Percentiles rank a stretch among this genome's conserved stretches.
phyloP scores from a whole-genome alignment of 2,329 filamentous ascomycete species.

The Ophiocordyceps polyrhachis-furcata region DNA sequence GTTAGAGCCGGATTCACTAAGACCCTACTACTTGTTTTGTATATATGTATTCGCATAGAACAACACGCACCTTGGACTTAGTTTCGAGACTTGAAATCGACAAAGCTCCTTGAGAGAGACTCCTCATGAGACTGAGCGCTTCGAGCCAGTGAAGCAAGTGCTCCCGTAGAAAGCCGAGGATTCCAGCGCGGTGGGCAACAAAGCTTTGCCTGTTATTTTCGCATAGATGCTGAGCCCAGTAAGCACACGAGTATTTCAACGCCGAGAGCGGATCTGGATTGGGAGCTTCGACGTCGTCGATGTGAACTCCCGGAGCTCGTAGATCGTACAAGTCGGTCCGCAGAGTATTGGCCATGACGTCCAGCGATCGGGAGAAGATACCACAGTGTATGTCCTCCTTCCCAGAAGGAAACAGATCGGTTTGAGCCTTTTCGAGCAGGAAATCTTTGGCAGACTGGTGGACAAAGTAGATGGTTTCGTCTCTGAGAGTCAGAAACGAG shows the following conservation, averaged over 20 bases:
- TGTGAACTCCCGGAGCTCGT: not conserved
- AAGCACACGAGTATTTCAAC: conserved; percentile 2
- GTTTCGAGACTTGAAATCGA: not conserved
- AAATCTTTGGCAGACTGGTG: conserved; percentile 24
- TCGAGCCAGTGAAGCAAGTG: conserved; percentile 7
- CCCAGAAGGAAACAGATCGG: not conserved
- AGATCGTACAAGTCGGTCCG: conserved; percentile 11
- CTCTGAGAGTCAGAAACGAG: conserved; percentile 18
- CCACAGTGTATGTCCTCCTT: not conserved
- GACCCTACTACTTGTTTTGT: no score
- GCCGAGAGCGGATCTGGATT: conserved; percentile 3
- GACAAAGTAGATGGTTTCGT: conserved; percentile 16
- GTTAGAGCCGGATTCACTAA: no score
- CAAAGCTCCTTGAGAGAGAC: not conserved
- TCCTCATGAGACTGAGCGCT: conserved; percentile 3
- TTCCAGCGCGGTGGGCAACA: not conserved
- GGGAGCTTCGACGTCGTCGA: not conserved
- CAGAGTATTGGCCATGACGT: not conserved
- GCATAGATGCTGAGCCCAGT: conserved; percentile 5
- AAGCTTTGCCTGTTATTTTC: not conserved
- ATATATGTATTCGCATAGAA: no score
- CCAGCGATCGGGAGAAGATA: not conserved
- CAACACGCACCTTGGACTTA: not conserved
- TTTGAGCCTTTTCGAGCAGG: not conserved
- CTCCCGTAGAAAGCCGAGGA: conserved; percentile 2